Evolutionary conservation across 1,284 basidiomycete species (phyloP), one percentile per base, ranked within the genome.

Genomic region (Trametes polyzona): DNA sequence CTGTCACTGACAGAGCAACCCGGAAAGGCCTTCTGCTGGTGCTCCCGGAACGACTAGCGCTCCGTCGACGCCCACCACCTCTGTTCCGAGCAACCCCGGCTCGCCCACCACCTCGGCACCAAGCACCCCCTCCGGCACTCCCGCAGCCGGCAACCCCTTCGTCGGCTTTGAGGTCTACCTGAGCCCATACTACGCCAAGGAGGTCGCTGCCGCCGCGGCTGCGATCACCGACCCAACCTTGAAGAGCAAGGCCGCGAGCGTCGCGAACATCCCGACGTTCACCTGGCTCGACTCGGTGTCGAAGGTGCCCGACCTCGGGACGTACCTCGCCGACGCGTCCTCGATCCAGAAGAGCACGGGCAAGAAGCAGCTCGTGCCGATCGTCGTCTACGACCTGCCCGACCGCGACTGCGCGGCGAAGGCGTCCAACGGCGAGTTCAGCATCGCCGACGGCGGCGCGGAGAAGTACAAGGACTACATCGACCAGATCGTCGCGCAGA

Each of bases 351-450:
- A 76, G 62, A 69, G 76, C 47, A 71, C 74, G 23, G 81, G 81
- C 39, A 70, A 75, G 53, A 81, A 82, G 65, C 78, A 79, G 63
- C 66, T 86, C 48, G 78, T 86, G 24, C 83, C 83, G 65, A 84
- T 87, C 59, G 83, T 86, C 61, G 79, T 87, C 42, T 86, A 86
- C 70, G 83, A 85, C 64, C 66, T 76, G 41, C 84, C 84, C 39
- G 83, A 84, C 62, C 82, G 84, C 72, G 84, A 87, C 63, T 87
- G 85, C 65, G 82, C 83, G 55, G 85, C 84, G 55, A 71, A 76
- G 62, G 83, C 84, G 23, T 87, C 84, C 41, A 86, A 86, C 65
- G 84, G 84, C 73, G 84, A 86, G 71, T 84, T 84, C 73, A 73
- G 71, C 49, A 83, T 85, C 64, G 79, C 80, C 48, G 72, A 86